Evolutionary conservation across 345 rosid species (phyloP), one percentile per base, ranked within the genome.

Genomic region (Salix exigua): DNA sequence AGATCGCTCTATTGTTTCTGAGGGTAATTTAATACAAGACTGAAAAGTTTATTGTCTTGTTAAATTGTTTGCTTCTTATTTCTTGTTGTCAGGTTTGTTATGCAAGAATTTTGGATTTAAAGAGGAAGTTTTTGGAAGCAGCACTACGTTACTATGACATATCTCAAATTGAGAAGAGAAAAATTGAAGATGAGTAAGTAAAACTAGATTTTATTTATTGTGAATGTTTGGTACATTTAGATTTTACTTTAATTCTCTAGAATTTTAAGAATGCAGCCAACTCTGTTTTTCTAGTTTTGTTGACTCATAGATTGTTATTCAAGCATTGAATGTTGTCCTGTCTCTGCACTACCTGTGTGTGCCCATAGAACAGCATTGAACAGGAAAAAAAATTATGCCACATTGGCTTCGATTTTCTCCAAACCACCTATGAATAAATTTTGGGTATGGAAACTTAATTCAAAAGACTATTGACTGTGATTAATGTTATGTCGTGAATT

Each of bases 91-190:
- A 93, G 99, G 97, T 93, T 79, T 91, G 98, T 80, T 92, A 91
- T 91, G 98, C 99, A 71, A 91, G 96, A 82, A 93, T 95, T 87
- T 87, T 93, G 91, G 98, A 95, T 84, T 86, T 95, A 75, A 96
- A 96, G 85, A 87, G 99, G 83, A 96, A 96, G 87, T 96, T 96
- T 75, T 81, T 95, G 84, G 98, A 95, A 80, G 98, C 99, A 50
- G 99, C 99, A 79, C 81, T 95, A 61, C 94, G 97, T 60, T 91
- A 95, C 77, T 95, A 95, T 69, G 88, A 89, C 84, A 93, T 93
- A 75, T 95, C 98, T 82, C 99, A 95, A 82, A 95, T 95, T 81
- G 98, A 93, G 86, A 84, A 93, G 90, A 92, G 94, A 60, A 91
- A 93, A 77, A 89, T 93, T 44, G 98, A 93, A 79, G 98, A 96